Evolutionary conservation across 176 grass and related monocot species (phyloP).

Genomic region (Cenchrus purpureus): DNA sequence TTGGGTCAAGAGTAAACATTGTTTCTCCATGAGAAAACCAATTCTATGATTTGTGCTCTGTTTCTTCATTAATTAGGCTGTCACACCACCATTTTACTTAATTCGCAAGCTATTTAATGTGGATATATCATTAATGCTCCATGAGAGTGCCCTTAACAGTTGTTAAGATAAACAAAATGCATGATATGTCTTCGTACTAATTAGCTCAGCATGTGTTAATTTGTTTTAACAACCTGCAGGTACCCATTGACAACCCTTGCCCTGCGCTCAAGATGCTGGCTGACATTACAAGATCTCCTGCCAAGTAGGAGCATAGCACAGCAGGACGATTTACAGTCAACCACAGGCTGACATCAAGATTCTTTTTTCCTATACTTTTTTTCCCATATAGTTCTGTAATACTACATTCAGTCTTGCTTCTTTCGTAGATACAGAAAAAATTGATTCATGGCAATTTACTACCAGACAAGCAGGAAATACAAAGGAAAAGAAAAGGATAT

Average conservation of each 20-base stretch:
- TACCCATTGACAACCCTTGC: constrained; percentile 96
- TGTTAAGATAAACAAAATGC: too few species aligned
- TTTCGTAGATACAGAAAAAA: constrained; percentile 2
- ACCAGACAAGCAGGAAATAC: constrained; percentile 25
- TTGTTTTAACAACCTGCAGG: constrained; percentile 51
- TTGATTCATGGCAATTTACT: constrained; percentile 30
- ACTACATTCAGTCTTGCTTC: neutral
- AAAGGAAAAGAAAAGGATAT: neutral
- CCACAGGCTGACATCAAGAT: neutral
- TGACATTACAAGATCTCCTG: constrained; percentile 71
- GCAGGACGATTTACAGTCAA: neutral
- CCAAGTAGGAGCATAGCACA: constrained; percentile 27
- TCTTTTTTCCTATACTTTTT: neutral
- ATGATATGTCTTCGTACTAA: neutral
- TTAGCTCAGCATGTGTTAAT: neutral
- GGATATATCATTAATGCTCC: too few species aligned
- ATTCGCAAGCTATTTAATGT: too few species aligned
- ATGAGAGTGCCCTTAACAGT: too few species aligned
- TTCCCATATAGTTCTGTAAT: neutral
- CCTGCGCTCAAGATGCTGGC: constrained; percentile 77
- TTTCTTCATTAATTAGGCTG: too few species aligned
- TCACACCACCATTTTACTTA: too few species aligned
- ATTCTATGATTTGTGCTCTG: too few species aligned
- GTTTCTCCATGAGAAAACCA: too few species aligned
- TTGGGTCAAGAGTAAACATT: too few species aligned